A percentile compares a stretch with the other conserved stretches of the same genome.
Conservation (phyloP, 2,329 filamentous ascomycete genomes). For the Metarhizium guizhouense region DNA sequence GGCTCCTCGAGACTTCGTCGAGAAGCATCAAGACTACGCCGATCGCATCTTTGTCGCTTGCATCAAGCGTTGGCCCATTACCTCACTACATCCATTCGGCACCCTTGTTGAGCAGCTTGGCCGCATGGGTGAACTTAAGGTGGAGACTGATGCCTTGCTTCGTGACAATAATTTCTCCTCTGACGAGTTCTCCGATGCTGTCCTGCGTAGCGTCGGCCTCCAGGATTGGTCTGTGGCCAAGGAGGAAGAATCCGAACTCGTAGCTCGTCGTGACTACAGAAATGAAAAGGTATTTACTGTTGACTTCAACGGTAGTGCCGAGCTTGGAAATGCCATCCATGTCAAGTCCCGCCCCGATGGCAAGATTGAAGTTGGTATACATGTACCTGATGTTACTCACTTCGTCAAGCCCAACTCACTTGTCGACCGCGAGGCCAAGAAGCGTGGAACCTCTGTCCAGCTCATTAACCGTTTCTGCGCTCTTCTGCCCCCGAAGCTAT, state of each 20-base stretch:
- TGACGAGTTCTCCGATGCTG: conserved; percentile 95
- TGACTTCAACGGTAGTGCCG: conserved; percentile 77
- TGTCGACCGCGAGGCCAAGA: conserved; percentile 94
- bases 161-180: conserved; percentile 98
- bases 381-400: conserved; percentile 90
- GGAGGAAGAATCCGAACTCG: conserved; percentile 67
- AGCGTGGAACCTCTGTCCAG: conserved; percentile 92
- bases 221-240: conserved; percentile 84
- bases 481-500: conserved; percentile 80
- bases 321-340: conserved; percentile 88
- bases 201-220: conserved; percentile 83
- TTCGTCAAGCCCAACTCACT: conserved; percentile 95
- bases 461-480: conserved; percentile 81
- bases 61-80: conserved; percentile 99
- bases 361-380: conserved; percentile 87
- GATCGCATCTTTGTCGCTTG: conserved; percentile 98
- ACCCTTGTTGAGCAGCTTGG: conserved; percentile 95
- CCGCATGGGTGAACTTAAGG: conserved; percentile 93
- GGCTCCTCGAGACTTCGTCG: conserved; percentile 93
- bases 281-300: conserved; percentile 84
- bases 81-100: conserved; percentile 96
- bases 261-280: conserved; percentile 81
- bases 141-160: conserved; percentile 93
- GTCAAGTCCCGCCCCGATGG: conserved; percentile 77
- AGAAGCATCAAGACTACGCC: conserved; percentile 95